Percentiles rank a stretch among this genome's conserved stretches.
Evolutionary conservation across 768 basidiomycete genomes (phyloP).

Genomic region (Rhizopogon vesiculosus): DNA sequence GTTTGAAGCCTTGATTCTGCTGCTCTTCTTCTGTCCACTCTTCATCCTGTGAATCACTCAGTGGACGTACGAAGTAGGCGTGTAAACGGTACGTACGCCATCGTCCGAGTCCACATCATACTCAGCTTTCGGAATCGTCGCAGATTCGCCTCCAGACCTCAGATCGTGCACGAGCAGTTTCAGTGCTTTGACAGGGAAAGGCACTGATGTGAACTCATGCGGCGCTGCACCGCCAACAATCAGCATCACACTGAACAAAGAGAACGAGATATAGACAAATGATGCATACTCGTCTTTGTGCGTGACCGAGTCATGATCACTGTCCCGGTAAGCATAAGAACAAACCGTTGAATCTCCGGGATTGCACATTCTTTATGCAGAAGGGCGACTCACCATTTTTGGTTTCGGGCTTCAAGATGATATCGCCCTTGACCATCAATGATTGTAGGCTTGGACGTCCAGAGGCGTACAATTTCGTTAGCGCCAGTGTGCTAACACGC

Average conservation of each 20-base stretch:
- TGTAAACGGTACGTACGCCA: constrained; percentile 41
- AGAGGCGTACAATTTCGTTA: constrained; percentile 68
- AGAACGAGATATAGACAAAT: constrained; percentile 7
- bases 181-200: constrained; percentile 90
- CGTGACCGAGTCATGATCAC: constrained; percentile 96
- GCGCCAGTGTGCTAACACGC: constrained; percentile 77
- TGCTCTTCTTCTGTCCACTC: constrained; percentile 95
- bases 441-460: constrained; percentile 62
- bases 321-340: constrained; percentile 32
- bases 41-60: constrained; percentile 50
- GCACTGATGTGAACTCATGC: constrained; percentile 76
- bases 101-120: constrained; percentile 72
- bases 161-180: constrained; percentile 86
- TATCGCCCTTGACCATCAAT: constrained; percentile 84
- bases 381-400: constrained; percentile 61
- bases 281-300: constrained; percentile 73
- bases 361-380: constrained; percentile 4
- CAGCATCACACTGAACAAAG: constrained; percentile 11
- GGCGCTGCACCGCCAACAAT: constrained; percentile 51
- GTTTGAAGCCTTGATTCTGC: constrained; percentile 49
- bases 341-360: constrained; percentile 10
- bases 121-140: constrained; percentile 56
- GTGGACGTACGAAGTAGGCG: background rate
- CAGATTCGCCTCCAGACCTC: constrained; percentile 71
- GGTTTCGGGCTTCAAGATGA: constrained; percentile 78